Base-by-base conservation (phyloP, 1,284 basidiomycete species). In the Cutaneotrichosporon sp. region DNA sequence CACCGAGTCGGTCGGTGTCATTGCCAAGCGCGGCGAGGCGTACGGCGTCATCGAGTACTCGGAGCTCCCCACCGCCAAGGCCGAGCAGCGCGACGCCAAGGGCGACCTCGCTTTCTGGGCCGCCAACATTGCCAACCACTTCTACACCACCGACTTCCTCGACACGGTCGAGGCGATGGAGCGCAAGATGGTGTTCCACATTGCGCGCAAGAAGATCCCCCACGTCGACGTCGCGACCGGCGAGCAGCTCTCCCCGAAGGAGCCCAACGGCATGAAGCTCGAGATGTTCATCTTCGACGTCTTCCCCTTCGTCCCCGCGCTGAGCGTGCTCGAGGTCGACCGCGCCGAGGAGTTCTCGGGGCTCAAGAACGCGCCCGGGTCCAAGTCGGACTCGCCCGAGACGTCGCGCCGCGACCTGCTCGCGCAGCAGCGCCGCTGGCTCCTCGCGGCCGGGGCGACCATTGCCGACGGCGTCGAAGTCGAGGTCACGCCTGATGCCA, bases 201-300 rank as follows among this genome's bases (percentile, higher is more conserved):
- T 99, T 75, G 97, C 97, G 34, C 87, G 90, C 72, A 99, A 99
- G 82, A 99, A 99, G 85, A 99, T 99, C 71, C 85, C 93, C n/a
- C 86, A 89, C 69, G 82, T 95, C 67, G 87, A 92, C 74, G 73
- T 90, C 53, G 77, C 83, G 52, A 84, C 84, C 6, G 91, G 89
- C 36, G 72, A 81, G 56, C 52, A 75, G 3, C 79, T 93, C 76
- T 95, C 94, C 78, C 95, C 95, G 6, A 80, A 80, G 60, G 87
- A 87, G 74, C 91, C 93, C n/a, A 99, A 99, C 79, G 97, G 97
- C 61, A 97, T 99, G 91, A 99, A 99, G 82, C 87, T 99, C 68
- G 97, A 99, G 81, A 84, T 97, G 80, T 99, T 99, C 81, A 90
- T 99, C 55, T 99, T 99, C 74, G 95, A 99, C 81, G 97, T 99